phyloP scores from a whole-genome alignment of 805 yeast genomes.

The Barnettozyma californica region DNA sequence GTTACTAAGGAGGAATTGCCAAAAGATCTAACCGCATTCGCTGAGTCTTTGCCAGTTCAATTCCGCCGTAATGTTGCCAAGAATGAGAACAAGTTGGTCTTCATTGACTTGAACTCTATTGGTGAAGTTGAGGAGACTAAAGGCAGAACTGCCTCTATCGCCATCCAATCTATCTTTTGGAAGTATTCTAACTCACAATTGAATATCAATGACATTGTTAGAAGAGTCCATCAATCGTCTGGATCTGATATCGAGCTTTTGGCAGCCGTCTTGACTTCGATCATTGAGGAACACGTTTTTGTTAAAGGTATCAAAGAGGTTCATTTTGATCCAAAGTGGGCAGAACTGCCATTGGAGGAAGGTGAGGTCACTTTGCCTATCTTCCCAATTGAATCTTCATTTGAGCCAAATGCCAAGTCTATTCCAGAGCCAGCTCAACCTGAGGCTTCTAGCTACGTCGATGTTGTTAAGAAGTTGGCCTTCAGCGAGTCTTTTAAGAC shows the following conservation, averaged over 20 bases:
- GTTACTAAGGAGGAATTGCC: constrained; percentile 31
- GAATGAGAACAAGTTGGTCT: constrained; percentile 46
- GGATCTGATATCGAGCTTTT: constrained; percentile 79
- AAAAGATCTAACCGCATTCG: constrained; percentile 38
- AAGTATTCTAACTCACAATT: constrained; percentile 55
- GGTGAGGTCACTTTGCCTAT: constrained; percentile 41
- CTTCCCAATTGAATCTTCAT: constrained; percentile 59
- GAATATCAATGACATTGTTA: constrained; percentile 56
- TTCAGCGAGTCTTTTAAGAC: constrained; percentile 77
- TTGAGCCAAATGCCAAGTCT: constrained; percentile 54
- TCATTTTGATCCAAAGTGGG: constrained; percentile 24
- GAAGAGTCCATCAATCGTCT: constrained; percentile 73
- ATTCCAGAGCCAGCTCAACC: constrained; percentile 34
- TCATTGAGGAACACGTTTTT: constrained; percentile 49
- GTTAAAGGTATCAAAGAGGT: constrained; percentile 39
- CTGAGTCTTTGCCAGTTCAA: constrained; percentile 48
- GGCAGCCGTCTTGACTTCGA: constrained; percentile 62
- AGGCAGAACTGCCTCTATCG: constrained; percentile 71
- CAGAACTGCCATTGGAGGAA: constrained; percentile 26
- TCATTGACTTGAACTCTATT: constrained; percentile 57
- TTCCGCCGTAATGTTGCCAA: constrained; percentile 48
- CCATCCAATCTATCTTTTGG: constrained; percentile 81
- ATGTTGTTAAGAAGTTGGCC: constrained; percentile 62
- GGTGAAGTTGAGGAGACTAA: constrained; percentile 67
- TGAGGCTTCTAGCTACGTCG: constrained; percentile 38